Evolutionary conservation across 768 basidiomycete genomes (phyloP).

Genomic region (Auricularia sp.): DNA sequence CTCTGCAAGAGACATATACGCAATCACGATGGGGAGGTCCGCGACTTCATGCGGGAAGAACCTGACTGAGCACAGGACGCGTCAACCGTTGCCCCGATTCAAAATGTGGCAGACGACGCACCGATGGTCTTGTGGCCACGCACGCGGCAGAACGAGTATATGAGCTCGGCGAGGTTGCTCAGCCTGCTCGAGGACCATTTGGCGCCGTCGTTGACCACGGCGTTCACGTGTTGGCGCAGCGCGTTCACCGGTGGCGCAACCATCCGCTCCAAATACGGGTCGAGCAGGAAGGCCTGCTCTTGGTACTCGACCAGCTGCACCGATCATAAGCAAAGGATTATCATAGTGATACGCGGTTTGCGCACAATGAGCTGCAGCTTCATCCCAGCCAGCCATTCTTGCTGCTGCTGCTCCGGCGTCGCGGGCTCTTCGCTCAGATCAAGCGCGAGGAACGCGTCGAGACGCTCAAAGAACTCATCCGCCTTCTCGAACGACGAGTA

Average conservation of each 20-base stretch:
- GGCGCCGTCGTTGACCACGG: conserved; percentile 22
- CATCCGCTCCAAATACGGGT: conserved; percentile 76
- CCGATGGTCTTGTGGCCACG: conserved; percentile 88
- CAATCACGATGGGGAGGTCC: conserved; percentile 67
- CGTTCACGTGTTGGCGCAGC: conserved; percentile 47
- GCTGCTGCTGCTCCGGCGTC: conserved; percentile 31
- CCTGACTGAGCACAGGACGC: conserved; percentile 45
- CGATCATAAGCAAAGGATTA: background rate
- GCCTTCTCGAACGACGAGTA: conserved; percentile 53
- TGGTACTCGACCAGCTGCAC: conserved; percentile 84
- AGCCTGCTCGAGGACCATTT: conserved; percentile 31
- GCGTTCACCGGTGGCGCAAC: conserved; percentile 62
- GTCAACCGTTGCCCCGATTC: background rate
- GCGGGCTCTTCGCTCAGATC: conserved; percentile 35
- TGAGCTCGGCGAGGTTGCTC: conserved; percentile 43
- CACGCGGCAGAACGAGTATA: conserved; percentile 79
- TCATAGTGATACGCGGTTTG: conserved; percentile 6
- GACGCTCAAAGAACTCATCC: conserved; percentile 46
- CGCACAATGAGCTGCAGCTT: conserved; percentile 45
- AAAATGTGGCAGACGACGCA: conserved; percentile 31
- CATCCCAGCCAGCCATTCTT: conserved; percentile 32
- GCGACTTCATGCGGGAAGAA: conserved; percentile 89
- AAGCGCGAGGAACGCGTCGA: conserved; percentile 39
- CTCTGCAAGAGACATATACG: conserved; percentile 44
- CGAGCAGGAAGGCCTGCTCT: conserved; percentile 86